phyloP scores from a whole-genome alignment of 352 stramenopile genomes.

The Phytophthora fragariae region DNA sequence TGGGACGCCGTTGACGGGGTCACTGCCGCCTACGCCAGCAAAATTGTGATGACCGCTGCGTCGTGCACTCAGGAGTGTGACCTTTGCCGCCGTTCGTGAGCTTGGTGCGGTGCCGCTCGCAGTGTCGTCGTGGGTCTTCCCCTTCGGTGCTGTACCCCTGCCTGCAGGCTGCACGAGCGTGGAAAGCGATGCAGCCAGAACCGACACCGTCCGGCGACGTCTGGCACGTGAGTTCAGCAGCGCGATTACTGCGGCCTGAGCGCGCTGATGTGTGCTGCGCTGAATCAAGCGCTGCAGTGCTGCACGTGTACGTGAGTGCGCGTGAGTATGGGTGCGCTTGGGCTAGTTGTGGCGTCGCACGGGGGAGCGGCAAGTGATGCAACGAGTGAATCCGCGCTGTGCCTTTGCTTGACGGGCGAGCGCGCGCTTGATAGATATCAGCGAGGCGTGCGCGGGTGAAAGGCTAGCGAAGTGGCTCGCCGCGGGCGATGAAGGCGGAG shows the following conservation, averaged over 20 bases:
- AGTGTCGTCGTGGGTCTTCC: not conserved
- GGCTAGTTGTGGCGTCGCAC: slow-evolving; percentile 20
- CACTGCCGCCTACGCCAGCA: not conserved
- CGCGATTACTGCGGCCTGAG: slow-evolving; percentile 24
- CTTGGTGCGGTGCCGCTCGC: not conserved
- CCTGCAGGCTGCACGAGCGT: not conserved
- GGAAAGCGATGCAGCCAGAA: slow-evolving; percentile 22
- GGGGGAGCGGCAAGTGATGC: not conserved
- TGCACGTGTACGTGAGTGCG: slow-evolving; percentile 5
- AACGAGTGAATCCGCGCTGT: not conserved
- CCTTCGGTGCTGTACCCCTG: not conserved
- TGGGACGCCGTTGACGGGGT: not conserved
- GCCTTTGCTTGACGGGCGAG: not conserved
- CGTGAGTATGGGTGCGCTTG: slow-evolving; percentile 18
- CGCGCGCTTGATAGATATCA: slow-evolving; percentile 30
- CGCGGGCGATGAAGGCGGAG: not conserved
- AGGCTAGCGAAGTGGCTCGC: not conserved
- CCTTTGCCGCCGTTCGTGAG: not conserved
- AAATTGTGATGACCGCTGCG: not conserved
- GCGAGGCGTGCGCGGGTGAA: slow-evolving; percentile 7
- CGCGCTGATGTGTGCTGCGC: not conserved
- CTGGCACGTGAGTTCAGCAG: slow-evolving; percentile 26
- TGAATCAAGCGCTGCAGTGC: slow-evolving; percentile 1
- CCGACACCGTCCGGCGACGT: slow-evolving; percentile 18
- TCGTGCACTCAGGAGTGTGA: not conserved